A percentile compares a stretch with the other conserved stretches of the same genome.
phyloP scores from a whole-genome alignment of 768 basidiomycete species.

The Podaxis pistillaris region DNA sequence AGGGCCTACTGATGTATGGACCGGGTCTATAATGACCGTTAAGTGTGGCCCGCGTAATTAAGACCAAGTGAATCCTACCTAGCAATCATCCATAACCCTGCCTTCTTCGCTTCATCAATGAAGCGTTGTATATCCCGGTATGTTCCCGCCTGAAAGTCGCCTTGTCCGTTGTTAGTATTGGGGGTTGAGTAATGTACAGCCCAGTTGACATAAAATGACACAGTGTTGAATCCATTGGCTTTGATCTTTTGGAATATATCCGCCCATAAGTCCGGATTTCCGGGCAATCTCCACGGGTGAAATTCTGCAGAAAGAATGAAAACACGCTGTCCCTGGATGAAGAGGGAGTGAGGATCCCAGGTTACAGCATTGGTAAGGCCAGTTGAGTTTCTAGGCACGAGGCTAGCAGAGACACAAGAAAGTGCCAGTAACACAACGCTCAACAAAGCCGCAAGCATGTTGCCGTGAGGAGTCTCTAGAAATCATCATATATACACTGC shows the following conservation, averaged over 20 bases:
- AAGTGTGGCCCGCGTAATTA: neutral
- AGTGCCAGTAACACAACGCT: neutral
- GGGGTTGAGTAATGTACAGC: conserved; percentile 52
- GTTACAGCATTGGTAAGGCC: conserved; percentile 47
- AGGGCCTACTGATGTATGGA: conserved; percentile 47
- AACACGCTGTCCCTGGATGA: conserved; percentile 52
- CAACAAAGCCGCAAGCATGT: conserved; percentile 1
- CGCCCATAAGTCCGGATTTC: conserved; percentile 49
- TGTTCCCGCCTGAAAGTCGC: conserved; percentile 48
- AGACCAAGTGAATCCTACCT: conserved; percentile 27
- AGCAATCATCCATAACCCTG: conserved; percentile 57
- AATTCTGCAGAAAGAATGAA: conserved; percentile 64
- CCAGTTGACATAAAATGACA: conserved; percentile 63
- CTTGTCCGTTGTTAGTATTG: conserved; percentile 37
- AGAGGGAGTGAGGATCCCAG: conserved; percentile 62
- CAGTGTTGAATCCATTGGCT: conserved; percentile 59
- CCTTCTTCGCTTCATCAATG: conserved; percentile 48
- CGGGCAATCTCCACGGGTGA: conserved; percentile 58
- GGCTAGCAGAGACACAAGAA: neutral
- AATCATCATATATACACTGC: neutral
- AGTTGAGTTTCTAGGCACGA: conserved; percentile 28
- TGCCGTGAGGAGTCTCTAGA: neutral
- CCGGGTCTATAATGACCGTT: conserved; percentile 36
- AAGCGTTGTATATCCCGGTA: conserved; percentile 53
- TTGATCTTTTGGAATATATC: conserved; percentile 66